phyloP scores from a whole-genome alignment of 495 filamentous ascomycete species.

The Rusavskia elegans region DNA sequence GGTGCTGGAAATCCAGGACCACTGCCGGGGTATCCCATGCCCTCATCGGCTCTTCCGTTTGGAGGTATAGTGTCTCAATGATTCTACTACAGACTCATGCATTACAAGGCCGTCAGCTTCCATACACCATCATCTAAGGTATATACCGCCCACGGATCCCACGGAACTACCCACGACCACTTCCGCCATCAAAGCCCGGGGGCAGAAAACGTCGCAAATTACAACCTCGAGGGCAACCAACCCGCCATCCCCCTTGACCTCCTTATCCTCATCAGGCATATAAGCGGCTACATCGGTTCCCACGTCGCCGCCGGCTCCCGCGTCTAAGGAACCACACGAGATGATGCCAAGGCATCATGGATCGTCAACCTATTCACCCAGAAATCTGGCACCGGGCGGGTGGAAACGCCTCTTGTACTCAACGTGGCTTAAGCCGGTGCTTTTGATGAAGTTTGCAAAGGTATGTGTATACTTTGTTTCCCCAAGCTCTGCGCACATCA shows the following conservation, averaged over 20 bases:
- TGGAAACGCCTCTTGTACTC: conserved; percentile 22
- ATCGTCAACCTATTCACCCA: conserved; percentile 22
- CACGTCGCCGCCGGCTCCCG: conserved; percentile 33
- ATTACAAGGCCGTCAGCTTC: no score
- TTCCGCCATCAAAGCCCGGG: no score
- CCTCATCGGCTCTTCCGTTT: no score
- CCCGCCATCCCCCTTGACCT: neutral
- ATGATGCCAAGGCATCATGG: conserved; percentile 24
- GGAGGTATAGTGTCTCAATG: no score
- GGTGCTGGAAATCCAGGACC: no score
- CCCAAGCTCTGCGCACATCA: neutral
- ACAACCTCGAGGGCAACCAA: neutral
- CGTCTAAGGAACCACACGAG: conserved; percentile 36
- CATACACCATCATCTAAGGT: no score
- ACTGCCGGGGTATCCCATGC: no score
- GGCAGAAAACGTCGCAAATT: neutral
- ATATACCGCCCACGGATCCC: no score
- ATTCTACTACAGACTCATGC: no score
- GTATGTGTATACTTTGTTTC: conserved; percentile 1
- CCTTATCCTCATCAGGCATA: conserved; percentile 36
- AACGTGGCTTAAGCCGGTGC: conserved; percentile 23
- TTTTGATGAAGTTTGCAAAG: conserved; percentile 27
- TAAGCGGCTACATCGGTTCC: conserved; percentile 38
- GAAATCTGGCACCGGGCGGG: conserved; percentile 23
- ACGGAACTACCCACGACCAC: no score